Percentiles rank a stretch among this genome's conserved stretches.
These are phyloP conservation scores for Hanseniaspora lachancei DNA, from an alignment of 805 yeast genomes.

Conservation along the genomic window DNA sequence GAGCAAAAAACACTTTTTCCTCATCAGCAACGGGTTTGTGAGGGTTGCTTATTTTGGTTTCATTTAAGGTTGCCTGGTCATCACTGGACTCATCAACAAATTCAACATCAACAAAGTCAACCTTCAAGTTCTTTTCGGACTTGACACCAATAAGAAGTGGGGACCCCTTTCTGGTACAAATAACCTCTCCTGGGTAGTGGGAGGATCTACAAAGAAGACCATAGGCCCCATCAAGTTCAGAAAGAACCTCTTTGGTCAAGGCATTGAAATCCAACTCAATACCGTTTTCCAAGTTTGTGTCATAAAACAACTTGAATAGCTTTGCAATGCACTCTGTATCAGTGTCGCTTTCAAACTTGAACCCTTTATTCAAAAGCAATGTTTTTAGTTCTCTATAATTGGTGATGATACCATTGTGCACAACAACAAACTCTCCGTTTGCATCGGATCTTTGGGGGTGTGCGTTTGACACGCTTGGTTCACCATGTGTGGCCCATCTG, in stretches of 20 bases:
- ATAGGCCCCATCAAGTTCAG: constrained; percentile 93
- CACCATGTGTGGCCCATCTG: constrained; percentile 99
- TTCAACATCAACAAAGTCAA: constrained; percentile 96
- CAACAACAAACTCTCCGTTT: constrained; percentile 72
- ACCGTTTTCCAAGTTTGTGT: constrained; percentile 58
- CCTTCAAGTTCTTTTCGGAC: constrained; percentile 87
- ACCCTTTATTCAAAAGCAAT: constrained; percentile 67
- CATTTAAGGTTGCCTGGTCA: constrained; percentile 11
- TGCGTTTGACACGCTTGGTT: constrained; percentile 71
- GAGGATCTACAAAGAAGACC: constrained; percentile 85
- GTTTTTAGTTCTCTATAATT: constrained; percentile 85
- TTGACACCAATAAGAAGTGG: constrained; percentile 95
- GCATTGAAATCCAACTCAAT: constrained; percentile 76
- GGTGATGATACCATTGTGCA: constrained; percentile 96
- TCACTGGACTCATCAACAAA: constrained; percentile 53
- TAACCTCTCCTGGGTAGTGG: constrained; percentile 89
- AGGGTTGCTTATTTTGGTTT: constrained; percentile 6
- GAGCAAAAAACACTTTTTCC: constrained; percentile 28
- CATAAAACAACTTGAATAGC: constrained; percentile 80
- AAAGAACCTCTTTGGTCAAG: constrained; percentile 79
- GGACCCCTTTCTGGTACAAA: constrained; percentile 96
- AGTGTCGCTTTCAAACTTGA: constrained; percentile 75
- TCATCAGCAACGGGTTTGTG: constrained; percentile 12
- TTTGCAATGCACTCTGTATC: constrained; percentile 98
- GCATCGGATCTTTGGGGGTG: constrained; percentile 93